These are phyloP conservation scores for Cylindrotheca fusiformis DNA, from an alignment of 108 stramenopile species.

Conservation along the genomic window DNA sequence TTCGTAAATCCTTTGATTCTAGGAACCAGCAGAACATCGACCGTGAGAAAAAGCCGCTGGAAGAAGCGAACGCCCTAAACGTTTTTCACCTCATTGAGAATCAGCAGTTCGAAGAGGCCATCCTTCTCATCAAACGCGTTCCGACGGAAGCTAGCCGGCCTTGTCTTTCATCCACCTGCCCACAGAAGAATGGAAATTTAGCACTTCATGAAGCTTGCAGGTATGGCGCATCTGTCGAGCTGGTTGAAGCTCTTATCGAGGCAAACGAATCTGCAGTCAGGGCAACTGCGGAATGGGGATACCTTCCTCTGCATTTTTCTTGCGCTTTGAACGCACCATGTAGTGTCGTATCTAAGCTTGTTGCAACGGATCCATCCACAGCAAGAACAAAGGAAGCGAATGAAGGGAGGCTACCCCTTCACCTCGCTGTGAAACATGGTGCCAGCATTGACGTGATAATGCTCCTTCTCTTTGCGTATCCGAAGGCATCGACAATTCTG, in stretches of 20 bases:
- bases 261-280: conserved; percentile 3
- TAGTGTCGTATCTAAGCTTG: conserved; percentile 7
- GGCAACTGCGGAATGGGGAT: conserved; percentile 10
- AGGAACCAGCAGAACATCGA: too few species aligned
- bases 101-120: too few species aligned
- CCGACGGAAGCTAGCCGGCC: too few species aligned
- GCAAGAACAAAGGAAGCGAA: conserved; percentile 8
- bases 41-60: too few species aligned
- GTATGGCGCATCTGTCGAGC: conserved; percentile 13
- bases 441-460: conserved; percentile 8
- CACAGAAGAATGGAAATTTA: too few species aligned
- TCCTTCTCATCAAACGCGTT: too few species aligned
- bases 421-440: conserved; percentile 15
- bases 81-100: too few species aligned
- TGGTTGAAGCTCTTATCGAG: conserved; percentile 11
- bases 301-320: conserved; percentile 21
- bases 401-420: conserved; percentile 12
- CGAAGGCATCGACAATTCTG: conserved; percentile 8
- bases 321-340: background rate
- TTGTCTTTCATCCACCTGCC: too few species aligned
- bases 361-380: conserved; percentile 14
- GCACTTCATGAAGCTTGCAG: conserved; percentile 21
- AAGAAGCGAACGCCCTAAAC: too few species aligned
- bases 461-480: conserved; percentile 8
- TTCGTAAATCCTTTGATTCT: too few species aligned